phyloP scores from a whole-genome alignment of 768 basidiomycete species.

The Paxillus involutus region DNA sequence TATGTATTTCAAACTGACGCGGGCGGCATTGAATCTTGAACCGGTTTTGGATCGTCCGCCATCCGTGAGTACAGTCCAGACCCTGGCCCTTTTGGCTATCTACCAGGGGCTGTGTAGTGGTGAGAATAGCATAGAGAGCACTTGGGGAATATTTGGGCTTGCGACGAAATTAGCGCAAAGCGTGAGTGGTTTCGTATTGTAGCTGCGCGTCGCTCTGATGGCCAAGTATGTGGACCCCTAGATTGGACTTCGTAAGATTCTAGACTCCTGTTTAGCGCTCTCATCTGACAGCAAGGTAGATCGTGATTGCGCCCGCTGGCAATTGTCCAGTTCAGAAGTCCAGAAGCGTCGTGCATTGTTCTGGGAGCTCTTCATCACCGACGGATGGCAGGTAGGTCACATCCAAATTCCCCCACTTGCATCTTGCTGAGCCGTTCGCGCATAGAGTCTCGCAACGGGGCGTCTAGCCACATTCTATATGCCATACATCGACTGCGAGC shows the following conservation, averaged over 20 bases:
- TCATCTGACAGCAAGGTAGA: slow-evolving; percentile 42
- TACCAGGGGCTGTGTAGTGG: slow-evolving; percentile 67
- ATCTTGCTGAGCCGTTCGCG: not conserved
- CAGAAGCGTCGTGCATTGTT: slow-evolving; percentile 71
- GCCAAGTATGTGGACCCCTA: slow-evolving; percentile 20
- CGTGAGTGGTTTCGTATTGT: slow-evolving; percentile 39
- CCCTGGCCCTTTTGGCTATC: slow-evolving; percentile 65
- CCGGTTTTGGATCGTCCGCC: slow-evolving; percentile 71
- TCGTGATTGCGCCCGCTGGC: slow-evolving; percentile 73
- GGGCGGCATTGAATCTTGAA: slow-evolving; percentile 64
- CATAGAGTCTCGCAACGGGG: slow-evolving; percentile 67
- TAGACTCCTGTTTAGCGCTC: not conserved
- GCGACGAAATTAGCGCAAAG: slow-evolving; percentile 68
- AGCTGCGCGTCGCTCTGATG: not conserved
- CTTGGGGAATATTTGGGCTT: slow-evolving; percentile 66
- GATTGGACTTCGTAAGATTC: slow-evolving; percentile 66
- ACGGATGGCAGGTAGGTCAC: slow-evolving; percentile 65
- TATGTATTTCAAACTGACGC: slow-evolving; percentile 57
- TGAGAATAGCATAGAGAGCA: slow-evolving; percentile 69
- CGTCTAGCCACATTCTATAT: slow-evolving; percentile 67
- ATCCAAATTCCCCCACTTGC: not conserved
- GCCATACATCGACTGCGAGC: slow-evolving; percentile 71
- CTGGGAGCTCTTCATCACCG: slow-evolving; percentile 75
- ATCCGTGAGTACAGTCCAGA: slow-evolving; percentile 68
- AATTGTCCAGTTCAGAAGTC: slow-evolving; percentile 56